Conservation (phyloP, 176 grass and related monocot species). For the Oryza coarctata region DNA sequence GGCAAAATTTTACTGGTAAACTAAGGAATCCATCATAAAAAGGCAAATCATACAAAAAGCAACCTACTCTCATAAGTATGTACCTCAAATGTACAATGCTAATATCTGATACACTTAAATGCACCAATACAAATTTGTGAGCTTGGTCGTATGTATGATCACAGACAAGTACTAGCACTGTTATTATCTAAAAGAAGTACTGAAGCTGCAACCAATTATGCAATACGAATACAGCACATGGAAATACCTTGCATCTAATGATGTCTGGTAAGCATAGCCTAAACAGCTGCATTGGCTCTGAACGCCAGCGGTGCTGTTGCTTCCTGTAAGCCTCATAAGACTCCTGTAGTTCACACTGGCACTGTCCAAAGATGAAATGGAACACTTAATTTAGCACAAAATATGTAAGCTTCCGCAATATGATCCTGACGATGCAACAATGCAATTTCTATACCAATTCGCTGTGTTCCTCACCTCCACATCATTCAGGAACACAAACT, state of each 20-base stretch:
- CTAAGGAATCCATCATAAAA: neutral
- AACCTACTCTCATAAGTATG: neutral
- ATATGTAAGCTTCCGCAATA: neutral
- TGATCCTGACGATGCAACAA: neutral
- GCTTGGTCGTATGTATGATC: neutral
- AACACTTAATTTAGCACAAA: neutral
- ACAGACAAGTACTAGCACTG: neutral
- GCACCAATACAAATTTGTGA: neutral
- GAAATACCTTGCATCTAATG: slow-evolving; percentile 69
- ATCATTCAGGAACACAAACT: slow-evolving; percentile 93
- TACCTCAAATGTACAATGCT: neutral
- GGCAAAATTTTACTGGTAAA: neutral
- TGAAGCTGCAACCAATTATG: neutral
- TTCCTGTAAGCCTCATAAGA: slow-evolving; percentile 95
- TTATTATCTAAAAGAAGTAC: neutral
- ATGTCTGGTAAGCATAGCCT: slow-evolving; percentile 82
- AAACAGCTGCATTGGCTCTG: slow-evolving; percentile 92
- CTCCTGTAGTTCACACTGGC: slow-evolving; percentile 87
- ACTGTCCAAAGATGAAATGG: slow-evolving; percentile 41
- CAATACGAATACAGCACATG: neutral
- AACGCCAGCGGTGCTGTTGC: slow-evolving; percentile 96
- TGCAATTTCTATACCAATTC: neutral
- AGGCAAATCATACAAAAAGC: neutral
- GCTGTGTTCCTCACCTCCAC: slow-evolving; percentile 50
- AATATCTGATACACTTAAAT: neutral